phyloP scores from a whole-genome alignment of 306 rosid species.

The Malus sylvestris region DNA sequence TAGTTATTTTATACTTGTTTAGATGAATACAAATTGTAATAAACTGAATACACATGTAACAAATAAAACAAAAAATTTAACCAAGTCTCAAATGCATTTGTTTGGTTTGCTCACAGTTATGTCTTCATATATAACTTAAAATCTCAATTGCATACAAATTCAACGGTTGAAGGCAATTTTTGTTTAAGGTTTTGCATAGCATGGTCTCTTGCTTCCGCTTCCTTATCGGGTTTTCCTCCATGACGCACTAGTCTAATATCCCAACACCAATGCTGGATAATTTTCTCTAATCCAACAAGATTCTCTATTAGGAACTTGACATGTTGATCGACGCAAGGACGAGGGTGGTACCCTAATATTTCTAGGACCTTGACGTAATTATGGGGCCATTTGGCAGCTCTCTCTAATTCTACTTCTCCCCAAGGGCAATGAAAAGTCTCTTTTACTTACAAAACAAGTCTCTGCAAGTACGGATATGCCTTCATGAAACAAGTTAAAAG shows the following conservation, averaged over 20 bases:
- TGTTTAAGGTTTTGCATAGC: neutral
- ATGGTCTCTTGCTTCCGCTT: neutral
- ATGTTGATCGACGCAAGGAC: neutral
- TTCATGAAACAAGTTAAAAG: neutral
- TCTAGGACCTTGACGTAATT: neutral
- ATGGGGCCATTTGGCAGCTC: too few relatives aligned
- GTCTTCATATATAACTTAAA: too few relatives aligned
- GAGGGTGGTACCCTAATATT: neutral
- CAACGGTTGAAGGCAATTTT: neutral
- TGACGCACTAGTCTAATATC: too few relatives aligned
- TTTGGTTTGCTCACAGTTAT: too few relatives aligned
- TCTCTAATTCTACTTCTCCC: too few relatives aligned
- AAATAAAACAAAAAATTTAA: too few relatives aligned
- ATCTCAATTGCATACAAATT: neutral
- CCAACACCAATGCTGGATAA: neutral
- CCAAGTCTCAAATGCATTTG: too few relatives aligned
- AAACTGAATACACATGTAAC: too few relatives aligned
- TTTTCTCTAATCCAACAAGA: neutral
- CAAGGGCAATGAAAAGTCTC: too few relatives aligned
- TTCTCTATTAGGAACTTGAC: neutral
- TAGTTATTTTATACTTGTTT: too few relatives aligned
- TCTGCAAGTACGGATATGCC: neutral
- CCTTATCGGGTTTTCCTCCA: neutral
- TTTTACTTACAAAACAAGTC: neutral
- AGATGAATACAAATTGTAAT: too few relatives aligned